Evolutionary conservation across 352 stramenopile genomes (phyloP).

Genomic region (Globisporangium viniferum): DNA sequence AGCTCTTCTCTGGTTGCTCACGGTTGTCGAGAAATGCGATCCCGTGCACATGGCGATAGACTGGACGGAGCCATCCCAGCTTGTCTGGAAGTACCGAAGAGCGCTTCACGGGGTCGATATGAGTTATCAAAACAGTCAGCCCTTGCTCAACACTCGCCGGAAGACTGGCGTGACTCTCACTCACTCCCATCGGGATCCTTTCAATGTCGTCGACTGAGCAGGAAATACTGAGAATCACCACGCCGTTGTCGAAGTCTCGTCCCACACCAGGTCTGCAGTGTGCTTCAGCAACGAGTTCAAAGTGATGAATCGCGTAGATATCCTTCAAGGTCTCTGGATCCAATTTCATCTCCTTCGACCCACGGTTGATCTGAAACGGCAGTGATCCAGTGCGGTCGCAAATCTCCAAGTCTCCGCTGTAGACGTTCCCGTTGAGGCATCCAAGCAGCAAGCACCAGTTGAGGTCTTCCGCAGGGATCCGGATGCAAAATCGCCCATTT

Average conservation of each 20-base stretch:
- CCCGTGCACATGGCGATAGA: slow-evolving; percentile 36
- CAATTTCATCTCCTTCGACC: background rate
- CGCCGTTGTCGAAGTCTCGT: slow-evolving; percentile 13
- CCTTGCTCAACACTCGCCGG: slow-evolving; percentile 3
- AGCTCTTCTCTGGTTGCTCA: background rate
- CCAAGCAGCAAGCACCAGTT: slow-evolving; percentile 38
- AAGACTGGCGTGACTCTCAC: background rate
- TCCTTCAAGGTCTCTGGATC: slow-evolving; percentile 6
- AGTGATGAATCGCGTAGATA: slow-evolving; percentile 30
- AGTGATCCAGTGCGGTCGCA: slow-evolving; percentile 41
- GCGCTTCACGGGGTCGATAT: slow-evolving; percentile 22
- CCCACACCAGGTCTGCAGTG: slow-evolving; percentile 16
- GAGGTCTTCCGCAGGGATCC: slow-evolving; percentile 22
- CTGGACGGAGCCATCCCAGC: slow-evolving; percentile 6
- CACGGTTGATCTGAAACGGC: slow-evolving; percentile 4
- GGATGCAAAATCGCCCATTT: background rate
- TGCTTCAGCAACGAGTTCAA: slow-evolving; percentile 32
- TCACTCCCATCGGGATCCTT: slow-evolving; percentile 19
- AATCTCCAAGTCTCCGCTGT: slow-evolving; percentile 37
- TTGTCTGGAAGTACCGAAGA: background rate
- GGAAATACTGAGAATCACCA: slow-evolving; percentile 22
- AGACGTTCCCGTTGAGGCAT: slow-evolving; percentile 29
- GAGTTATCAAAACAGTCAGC: slow-evolving; percentile 26
- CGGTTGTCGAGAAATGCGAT: slow-evolving; percentile 21
- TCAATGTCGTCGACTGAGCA: slow-evolving; percentile 24